Conservation (phyloP, 805 yeast species). For the Saccharomyces cerevisiae region DNA sequence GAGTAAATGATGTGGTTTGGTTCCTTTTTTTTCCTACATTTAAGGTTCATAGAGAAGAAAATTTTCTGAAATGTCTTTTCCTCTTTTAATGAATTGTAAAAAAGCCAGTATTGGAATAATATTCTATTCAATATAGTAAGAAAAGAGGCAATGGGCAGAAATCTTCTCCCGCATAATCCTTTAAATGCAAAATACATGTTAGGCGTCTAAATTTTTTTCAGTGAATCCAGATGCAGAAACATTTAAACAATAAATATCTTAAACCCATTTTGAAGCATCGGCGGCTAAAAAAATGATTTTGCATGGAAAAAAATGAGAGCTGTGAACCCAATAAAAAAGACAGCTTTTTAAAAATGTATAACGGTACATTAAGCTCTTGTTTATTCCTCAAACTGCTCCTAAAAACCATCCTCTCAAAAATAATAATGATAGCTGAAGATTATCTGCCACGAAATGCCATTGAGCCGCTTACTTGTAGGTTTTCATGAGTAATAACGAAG, state of each 20-base stretch:
- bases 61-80: background rate
- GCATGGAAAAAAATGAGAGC: background rate
- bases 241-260: background rate
- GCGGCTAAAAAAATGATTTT: background rate
- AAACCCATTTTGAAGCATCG: background rate
- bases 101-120: background rate
- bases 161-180: too few species aligned
- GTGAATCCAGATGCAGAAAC: background rate
- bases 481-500: too few species aligned
- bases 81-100: background rate
- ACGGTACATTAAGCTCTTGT: background rate
- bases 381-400: background rate
- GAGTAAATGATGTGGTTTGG: too few species aligned
- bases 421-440: too few species aligned
- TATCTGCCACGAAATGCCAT: too few species aligned
- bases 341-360: too few species aligned
- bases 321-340: background rate
- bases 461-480: too few species aligned
- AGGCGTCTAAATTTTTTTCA: background rate
- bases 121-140: background rate
- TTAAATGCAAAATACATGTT: background rate
- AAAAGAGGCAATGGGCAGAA: background rate
- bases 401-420: too few species aligned
- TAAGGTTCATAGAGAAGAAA: background rate
- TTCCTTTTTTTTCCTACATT: background rate